Evolutionary conservation across 2,329 filamentous ascomycete genomes (phyloP), one percentile per base, ranked within the genome.

Genomic region (Epichloe aotearoae): DNA sequence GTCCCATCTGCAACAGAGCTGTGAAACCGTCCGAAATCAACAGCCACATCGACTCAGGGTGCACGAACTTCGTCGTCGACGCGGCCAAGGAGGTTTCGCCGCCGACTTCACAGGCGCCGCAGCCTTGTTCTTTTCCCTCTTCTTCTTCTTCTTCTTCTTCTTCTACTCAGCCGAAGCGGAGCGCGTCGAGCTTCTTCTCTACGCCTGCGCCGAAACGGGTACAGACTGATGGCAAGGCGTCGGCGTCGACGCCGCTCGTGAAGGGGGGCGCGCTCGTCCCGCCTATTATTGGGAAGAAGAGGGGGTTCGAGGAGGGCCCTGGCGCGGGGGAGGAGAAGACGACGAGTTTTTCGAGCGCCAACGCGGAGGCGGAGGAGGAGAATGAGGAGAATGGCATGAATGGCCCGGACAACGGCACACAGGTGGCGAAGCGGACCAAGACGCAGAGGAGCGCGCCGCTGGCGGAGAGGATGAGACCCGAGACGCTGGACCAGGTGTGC

Each of bases 381-480:
- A 5, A n/a, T n/a, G n/a, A 20, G 20, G 20, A 20, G 20, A 20
- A 20, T 4, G 20, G 20, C 19, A 20, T 20, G 19, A 20, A 20
- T 20, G 20, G 20, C 14, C 47, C 41, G 5, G 53, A 54, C 5
- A 45, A 51, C 10, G 55, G 56, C 23, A 26, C 23, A 7, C 2
- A 26, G 23, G 23, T 2, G 2, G 23, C 72, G 4, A 89, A 91
- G 65, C 84, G 82, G 62, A 71, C 76, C 14, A 88, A 87, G 68
- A 78, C 73, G 37, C 78, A 82, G 52, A 81, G 82, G 59, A 80
- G 83, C 1, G 89, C 88, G 8, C 93, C 93, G 1, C 73, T 98
- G 17, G 90, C 93, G 2, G 93, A 98, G 67, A 85, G 91, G 33
- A 95, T 97, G 88, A 82, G 93, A 4, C 93, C 93, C 2, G 76